These are phyloP conservation scores for Pseudogymnoascus sp. DNA, from an alignment of 2,329 filamentous ascomycete genomes.

Conservation along the genomic window DNA sequence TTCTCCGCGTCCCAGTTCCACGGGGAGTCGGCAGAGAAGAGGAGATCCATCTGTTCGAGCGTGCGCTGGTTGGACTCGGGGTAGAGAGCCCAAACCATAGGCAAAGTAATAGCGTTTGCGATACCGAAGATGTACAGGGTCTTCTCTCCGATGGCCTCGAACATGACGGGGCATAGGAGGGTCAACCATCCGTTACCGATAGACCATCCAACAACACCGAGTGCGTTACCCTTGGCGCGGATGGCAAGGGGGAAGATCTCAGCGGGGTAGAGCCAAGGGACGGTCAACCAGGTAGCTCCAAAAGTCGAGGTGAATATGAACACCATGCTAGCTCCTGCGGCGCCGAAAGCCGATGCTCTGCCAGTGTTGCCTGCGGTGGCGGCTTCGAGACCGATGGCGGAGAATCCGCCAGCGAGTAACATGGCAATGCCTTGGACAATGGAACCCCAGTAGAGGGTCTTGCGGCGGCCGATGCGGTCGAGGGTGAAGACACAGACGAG, in stretches of 20 bases:
- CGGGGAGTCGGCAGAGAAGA: constrained; percentile 26
- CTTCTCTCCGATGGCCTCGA: constrained; percentile 27
- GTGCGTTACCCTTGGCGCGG: constrained; percentile 68
- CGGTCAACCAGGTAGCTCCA: constrained; percentile 45
- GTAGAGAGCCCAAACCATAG: constrained; percentile 27
- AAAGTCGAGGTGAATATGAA: constrained; percentile 63
- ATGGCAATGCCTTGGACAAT: constrained; percentile 59
- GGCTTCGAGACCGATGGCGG: constrained; percentile 42
- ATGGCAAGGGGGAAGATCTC: constrained; percentile 69
- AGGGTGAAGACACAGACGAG: constrained; percentile 65
- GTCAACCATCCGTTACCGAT: constrained; percentile 65
- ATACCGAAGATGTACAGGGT: constrained; percentile 30
- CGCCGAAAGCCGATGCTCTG: constrained; percentile 49
- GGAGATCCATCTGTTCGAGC: constrained; percentile 26
- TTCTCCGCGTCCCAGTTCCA: constrained; percentile 25
- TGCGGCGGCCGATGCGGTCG: constrained; percentile 61
- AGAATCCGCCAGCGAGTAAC: constrained; percentile 60
- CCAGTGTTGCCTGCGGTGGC: constrained; percentile 39
- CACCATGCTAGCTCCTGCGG: constrained; percentile 63
- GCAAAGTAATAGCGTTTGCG: constrained; percentile 25
- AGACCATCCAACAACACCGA: constrained; percentile 69
- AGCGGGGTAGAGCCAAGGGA: constrained; percentile 60
- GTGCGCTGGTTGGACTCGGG: constrained; percentile 24
- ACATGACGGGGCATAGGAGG: constrained; percentile 33
- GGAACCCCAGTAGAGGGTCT: constrained; percentile 65